Percentiles rank a stretch among this genome's conserved stretches.
Conservation (phyloP, 2,329 filamentous ascomycete genomes). For the Polytolypa hystricis region DNA sequence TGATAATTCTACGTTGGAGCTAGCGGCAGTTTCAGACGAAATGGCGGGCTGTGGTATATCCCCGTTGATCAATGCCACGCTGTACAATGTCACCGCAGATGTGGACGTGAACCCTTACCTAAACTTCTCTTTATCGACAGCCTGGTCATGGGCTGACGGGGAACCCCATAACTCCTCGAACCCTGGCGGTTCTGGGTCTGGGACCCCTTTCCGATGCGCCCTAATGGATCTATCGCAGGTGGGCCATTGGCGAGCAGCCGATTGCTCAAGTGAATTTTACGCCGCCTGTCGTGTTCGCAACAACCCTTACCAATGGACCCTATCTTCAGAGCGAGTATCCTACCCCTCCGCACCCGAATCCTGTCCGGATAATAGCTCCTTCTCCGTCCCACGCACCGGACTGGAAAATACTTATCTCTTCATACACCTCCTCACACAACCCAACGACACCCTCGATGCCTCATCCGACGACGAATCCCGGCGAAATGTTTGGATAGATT, state of each 20-base stretch:
- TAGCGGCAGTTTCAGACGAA: conserved; percentile 27
- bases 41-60: conserved; percentile 50
- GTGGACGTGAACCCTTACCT: conserved; percentile 36
- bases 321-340: conserved; percentile 33
- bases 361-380: conserved; percentile 41
- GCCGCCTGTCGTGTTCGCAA: conserved; percentile 46
- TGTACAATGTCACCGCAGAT: conserved; percentile 42
- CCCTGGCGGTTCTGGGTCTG: conserved; percentile 15
- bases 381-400: conserved; percentile 49
- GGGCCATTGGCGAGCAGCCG: conserved; percentile 48
- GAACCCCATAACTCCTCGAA: conserved; percentile 42
- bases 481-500: conserved; percentile 45
- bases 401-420: conserved; percentile 53
- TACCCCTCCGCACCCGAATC: conserved; percentile 35
- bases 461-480: conserved; percentile 17
- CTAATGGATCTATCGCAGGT: conserved; percentile 37
- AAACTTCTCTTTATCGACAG: conserved; percentile 38
- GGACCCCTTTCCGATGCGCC: conserved; percentile 43
- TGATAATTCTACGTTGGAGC: conserved; percentile 16
- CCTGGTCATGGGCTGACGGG: conserved; percentile 51
- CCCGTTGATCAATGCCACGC: conserved; percentile 46
- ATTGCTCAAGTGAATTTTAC: conserved; percentile 42
- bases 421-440: conserved; percentile 25
- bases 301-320: conserved; percentile 48
- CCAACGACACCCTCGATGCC: conserved; percentile 17